phyloP scores from a whole-genome alignment of 306 rosid species.

The Castanea mollissima region DNA sequence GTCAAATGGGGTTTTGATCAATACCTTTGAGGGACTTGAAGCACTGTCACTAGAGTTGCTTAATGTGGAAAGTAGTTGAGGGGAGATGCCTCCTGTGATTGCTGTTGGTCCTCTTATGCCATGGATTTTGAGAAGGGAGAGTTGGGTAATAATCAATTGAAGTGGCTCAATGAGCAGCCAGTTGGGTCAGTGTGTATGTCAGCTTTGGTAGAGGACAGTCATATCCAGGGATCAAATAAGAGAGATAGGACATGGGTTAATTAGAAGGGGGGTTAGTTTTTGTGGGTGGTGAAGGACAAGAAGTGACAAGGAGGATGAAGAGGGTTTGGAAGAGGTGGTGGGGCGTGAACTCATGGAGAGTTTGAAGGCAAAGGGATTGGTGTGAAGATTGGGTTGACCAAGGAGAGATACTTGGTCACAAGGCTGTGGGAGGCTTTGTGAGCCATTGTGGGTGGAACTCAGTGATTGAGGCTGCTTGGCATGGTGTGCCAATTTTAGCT shows the following conservation, averaged over 20 bases:
- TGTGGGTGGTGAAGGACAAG: slow-evolving; percentile 61
- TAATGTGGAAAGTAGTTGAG: slow-evolving; percentile 16
- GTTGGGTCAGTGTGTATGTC: slow-evolving; percentile 48
- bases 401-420: slow-evolving; percentile 33
- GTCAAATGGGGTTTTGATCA: slow-evolving; percentile 44
- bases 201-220: slow-evolving; percentile 55
- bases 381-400: slow-evolving; percentile 56
- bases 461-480: slow-evolving; percentile 39
- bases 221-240: slow-evolving; percentile 39
- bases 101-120: slow-evolving; percentile 50
- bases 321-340: slow-evolving; percentile 21
- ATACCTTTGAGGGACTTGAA: slow-evolving; percentile 43
- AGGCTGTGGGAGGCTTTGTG: slow-evolving; percentile 48
- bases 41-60: slow-evolving; percentile 24
- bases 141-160: neutral
- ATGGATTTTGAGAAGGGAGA: slow-evolving; percentile 42
- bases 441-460: slow-evolving; percentile 69
- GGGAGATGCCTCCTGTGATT: slow-evolving; percentile 36
- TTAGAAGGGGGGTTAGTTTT: slow-evolving; percentile 40
- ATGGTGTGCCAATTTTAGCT: slow-evolving; percentile 49
- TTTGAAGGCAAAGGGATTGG: slow-evolving; percentile 35
- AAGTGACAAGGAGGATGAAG: slow-evolving; percentile 45
- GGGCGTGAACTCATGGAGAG: slow-evolving; percentile 39
- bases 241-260: slow-evolving; percentile 51
- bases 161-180: slow-evolving; percentile 47